Conservation (phyloP, 805 yeast species). For the Wickerhamiella azymoides region DNA sequence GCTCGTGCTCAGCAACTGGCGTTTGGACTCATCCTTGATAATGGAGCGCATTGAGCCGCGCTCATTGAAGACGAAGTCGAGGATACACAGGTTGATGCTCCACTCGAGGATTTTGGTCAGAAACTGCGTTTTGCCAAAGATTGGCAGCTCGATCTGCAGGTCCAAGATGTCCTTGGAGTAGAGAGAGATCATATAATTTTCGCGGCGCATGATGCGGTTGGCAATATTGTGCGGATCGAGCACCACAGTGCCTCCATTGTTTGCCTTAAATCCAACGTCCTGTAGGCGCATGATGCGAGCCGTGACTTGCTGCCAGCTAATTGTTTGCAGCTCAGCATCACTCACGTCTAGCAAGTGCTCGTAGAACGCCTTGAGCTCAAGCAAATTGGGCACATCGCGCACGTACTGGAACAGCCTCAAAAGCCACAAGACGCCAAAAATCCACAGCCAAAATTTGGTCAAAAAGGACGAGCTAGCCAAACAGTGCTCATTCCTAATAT, state of each 20-base stretch:
- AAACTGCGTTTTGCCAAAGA: constrained; percentile 28
- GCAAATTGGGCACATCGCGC: constrained; percentile 49
- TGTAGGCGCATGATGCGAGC: constrained; percentile 57
- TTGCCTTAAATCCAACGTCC: constrained; percentile 29
- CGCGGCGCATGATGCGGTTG: constrained; percentile 88
- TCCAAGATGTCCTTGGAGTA: constrained; percentile 66
- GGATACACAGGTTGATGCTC: constrained; percentile 79
- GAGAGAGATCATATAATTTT: constrained; percentile 83
- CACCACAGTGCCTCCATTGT: constrained; percentile 32
- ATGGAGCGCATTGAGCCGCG: constrained; percentile 67
- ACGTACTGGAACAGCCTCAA: constrained; percentile 31
- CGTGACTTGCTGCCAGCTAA: constrained; percentile 83
- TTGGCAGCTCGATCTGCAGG: constrained; percentile 43
- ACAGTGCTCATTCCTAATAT: constrained; percentile 37
- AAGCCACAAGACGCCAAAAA: constrained; percentile 36
- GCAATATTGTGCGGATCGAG: constrained; percentile 91
- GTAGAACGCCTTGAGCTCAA: constrained; percentile 68
- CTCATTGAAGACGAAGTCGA: constrained; percentile 72
- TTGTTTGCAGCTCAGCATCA: constrained; percentile 79
- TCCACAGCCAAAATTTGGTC: constrained; percentile 49
- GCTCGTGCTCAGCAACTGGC: constrained; percentile 53
- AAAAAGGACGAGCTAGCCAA: constrained; percentile 31
- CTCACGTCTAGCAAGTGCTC: constrained; percentile 52
- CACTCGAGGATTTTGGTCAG: constrained; percentile 86
- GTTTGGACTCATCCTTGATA: constrained; percentile 56